Conservation (phyloP, 2,329 filamentous ascomycete species). For the Alternaria ventricosa region DNA sequence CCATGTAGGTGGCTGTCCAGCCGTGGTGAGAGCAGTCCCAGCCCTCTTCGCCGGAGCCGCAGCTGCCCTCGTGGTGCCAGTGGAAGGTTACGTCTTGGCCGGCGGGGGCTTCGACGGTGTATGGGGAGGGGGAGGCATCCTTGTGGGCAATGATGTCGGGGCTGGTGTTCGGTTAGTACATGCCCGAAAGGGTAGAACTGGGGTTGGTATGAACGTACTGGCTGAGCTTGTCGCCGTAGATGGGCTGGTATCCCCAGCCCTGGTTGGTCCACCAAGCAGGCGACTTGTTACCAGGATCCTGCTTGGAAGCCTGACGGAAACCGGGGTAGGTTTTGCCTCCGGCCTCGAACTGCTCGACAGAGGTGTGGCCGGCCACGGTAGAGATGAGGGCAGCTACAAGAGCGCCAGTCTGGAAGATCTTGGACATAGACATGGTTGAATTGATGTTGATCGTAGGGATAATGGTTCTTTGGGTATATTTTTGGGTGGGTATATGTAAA, state of each 20-base stretch:
- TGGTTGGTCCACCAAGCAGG: slow-evolving; percentile 45
- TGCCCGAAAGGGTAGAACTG: not conserved
- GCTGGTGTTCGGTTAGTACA: not conserved
- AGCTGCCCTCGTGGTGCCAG: slow-evolving; percentile 40
- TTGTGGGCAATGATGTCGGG: slow-evolving; percentile 43
- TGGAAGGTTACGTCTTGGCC: slow-evolving; percentile 40
- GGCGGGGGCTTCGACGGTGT: slow-evolving; percentile 36
- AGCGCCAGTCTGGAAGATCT: slow-evolving; percentile 35
- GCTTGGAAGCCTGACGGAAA: slow-evolving; percentile 34
- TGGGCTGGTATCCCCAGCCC: slow-evolving; percentile 41
- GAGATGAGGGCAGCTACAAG: slow-evolving; percentile 37
- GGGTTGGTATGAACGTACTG: not conserved
- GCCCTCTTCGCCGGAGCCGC: slow-evolving; percentile 32
- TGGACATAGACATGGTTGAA: slow-evolving; percentile 27
- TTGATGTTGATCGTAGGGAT: not conserved
- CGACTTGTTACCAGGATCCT: slow-evolving; percentile 33
- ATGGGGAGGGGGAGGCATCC: slow-evolving; percentile 37
- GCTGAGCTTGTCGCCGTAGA: slow-evolving; percentile 36
- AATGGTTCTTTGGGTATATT: not conserved
- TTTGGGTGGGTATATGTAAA: slow-evolving; percentile 13
- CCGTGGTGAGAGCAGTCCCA: slow-evolving; percentile 46
- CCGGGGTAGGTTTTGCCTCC: slow-evolving; percentile 39
- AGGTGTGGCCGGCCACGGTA: slow-evolving; percentile 34
- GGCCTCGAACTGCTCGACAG: slow-evolving; percentile 34
- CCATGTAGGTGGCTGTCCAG: slow-evolving; percentile 42